These are phyloP conservation scores for Madurella fahalii DNA, from an alignment of 2,329 filamentous ascomycete genomes.

Conservation along the genomic window DNA sequence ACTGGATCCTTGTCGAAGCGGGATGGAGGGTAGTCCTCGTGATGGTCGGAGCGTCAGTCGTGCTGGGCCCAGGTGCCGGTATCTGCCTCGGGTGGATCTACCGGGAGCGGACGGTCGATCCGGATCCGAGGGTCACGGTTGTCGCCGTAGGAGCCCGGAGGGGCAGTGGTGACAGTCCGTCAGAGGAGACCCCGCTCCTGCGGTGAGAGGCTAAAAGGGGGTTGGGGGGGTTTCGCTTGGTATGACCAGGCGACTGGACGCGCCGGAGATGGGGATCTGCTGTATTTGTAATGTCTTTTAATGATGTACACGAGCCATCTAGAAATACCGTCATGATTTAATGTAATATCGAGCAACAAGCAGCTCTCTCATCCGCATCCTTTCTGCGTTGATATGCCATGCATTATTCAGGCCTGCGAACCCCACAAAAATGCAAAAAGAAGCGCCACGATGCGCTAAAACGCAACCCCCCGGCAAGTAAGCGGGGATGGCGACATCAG, in stretches of 20 bases:
- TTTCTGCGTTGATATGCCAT: neutral
- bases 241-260: neutral
- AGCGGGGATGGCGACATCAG: constrained; percentile 22
- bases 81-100: constrained; percentile 34
- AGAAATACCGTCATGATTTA: neutral
- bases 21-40: constrained; percentile 37
- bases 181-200: constrained; percentile 31
- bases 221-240: neutral
- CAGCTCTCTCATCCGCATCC: neutral
- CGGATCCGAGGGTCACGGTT: constrained; percentile 23
- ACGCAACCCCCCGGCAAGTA: constrained; percentile 17
- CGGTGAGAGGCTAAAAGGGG: constrained; percentile 16
- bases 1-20: constrained; percentile 51
- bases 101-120: constrained; percentile 26
- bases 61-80: constrained; percentile 37
- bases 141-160: constrained; percentile 25
- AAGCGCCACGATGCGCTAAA: constrained; percentile 7
- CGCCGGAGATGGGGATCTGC: neutral
- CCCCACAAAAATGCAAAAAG: neutral
- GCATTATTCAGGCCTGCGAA: neutral
- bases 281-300: neutral
- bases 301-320: neutral
- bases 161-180: constrained; percentile 10
- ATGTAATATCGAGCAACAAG: neutral
- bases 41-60: constrained; percentile 26